Evolutionary conservation across 768 basidiomycete genomes (phyloP), one percentile per base, ranked within the genome.

Genomic region (Mycena olivaceomarginata): DNA sequence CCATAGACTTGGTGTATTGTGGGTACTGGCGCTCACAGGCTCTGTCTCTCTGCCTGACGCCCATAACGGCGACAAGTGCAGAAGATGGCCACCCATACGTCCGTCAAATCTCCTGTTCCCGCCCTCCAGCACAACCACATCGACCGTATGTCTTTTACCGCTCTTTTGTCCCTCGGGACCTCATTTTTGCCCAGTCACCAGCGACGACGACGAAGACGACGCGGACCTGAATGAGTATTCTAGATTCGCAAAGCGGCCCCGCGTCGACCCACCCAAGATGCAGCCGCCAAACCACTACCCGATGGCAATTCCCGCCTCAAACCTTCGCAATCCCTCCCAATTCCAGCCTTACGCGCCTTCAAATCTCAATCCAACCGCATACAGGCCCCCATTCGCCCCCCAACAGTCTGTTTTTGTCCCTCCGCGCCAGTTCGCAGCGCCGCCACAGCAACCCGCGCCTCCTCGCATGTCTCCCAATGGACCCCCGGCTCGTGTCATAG

Each of bases 201-300:
- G 72, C 76, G 94, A 94, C 85, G 93, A 94, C 84, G 93, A 94
- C 81, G 91, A 91, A 80, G 84, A 86, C 81, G 86, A 87, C 75
- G 83, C 82, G 78, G 79, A 85, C 78, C 75, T 80, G 53, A 59
- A 85, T 79, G 82, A 83, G 75, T 78, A 82, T 41, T 73, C 84
- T 31, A 82, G 86, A 82, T 83, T 81, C 75, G 82, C 86, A 76
- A 91, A 91, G 83, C 88, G 89, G 70, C 83, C 84, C 56, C 87
- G 89, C 70, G 85, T 86, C 57, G 89, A 90, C 20, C 59, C 72
- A 7, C 72, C 72, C 16, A 73, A 67, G 46, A 46, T 64, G 39
- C 45, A 75, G 16, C 76, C 81, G 2, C 69, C 78, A 22, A 70
- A 75, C 46, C 70, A 70, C 70, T 74, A 78, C 68, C 71, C 78